Conservation (phyloP, 2,329 filamentous ascomycete species). For the Pseudogymnoascus sp. region DNA sequence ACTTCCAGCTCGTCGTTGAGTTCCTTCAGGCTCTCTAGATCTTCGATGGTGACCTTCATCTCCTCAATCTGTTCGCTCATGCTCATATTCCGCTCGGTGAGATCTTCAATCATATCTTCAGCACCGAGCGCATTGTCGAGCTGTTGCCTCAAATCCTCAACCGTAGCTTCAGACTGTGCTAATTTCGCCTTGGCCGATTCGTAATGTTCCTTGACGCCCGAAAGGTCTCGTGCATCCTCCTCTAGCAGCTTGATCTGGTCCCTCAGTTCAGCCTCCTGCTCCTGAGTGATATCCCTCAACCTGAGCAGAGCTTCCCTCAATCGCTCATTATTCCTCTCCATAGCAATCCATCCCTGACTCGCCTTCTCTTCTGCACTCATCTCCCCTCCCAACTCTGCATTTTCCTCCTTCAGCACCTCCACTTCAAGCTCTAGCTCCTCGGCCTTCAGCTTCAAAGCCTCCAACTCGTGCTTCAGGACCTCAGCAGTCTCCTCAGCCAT, state of each 20-base stretch:
- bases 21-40: constrained; percentile 83
- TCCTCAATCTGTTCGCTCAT: constrained; percentile 79
- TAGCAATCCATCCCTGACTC: constrained; percentile 80
- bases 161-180: constrained; percentile 61
- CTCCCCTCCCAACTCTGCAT: constrained; percentile 71
- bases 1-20: constrained; percentile 90
- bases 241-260: constrained; percentile 68
- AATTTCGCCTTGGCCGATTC: constrained; percentile 66
- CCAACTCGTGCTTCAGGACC: constrained; percentile 70
- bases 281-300: constrained; percentile 78
- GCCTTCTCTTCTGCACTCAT: constrained; percentile 84
- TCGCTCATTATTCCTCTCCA: constrained; percentile 85
- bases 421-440: constrained; percentile 86
- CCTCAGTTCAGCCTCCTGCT: constrained; percentile 72
- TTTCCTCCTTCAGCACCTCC: constrained; percentile 81
- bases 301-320: constrained; percentile 77
- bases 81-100: constrained; percentile 79
- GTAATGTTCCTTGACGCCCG: constrained; percentile 60
- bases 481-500: constrained; percentile 95
- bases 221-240: constrained; percentile 63
- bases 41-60: constrained; percentile 72
- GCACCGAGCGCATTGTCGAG: constrained; percentile 81
- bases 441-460: constrained; percentile 63
- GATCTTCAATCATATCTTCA: constrained; percentile 88
- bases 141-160: constrained; percentile 83